These are phyloP conservation scores for Mrakia blollopis DNA, from an alignment of 768 basidiomycete genomes.

Conservation along the genomic window DNA sequence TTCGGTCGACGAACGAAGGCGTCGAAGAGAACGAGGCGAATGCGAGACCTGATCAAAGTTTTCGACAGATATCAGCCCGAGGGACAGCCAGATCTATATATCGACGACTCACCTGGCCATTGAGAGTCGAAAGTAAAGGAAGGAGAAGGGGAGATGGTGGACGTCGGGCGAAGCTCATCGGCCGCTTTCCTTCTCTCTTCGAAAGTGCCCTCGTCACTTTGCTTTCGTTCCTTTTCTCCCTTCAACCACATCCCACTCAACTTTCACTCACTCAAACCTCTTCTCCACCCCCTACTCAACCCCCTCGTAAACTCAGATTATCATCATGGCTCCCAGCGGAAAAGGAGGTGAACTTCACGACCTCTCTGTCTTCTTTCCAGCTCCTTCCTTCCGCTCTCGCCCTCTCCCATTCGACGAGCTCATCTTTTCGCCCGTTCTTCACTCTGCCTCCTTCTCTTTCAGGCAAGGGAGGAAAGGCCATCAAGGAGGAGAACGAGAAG, in stretches of 20 bases:
- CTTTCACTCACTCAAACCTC: background rate
- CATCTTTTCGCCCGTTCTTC: background rate
- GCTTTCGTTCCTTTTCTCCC: too few relatives aligned
- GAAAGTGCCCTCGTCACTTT: too few relatives aligned
- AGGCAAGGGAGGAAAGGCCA: conserved; percentile 32
- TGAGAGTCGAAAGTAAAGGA: background rate
- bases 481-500: conserved; percentile 33
- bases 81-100: background rate
- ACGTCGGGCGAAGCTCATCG: too few relatives aligned
- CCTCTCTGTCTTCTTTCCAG: background rate
- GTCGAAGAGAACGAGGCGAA: conserved; percentile 1
- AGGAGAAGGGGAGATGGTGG: background rate
- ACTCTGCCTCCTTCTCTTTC: background rate
- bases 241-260: conserved; percentile 1
- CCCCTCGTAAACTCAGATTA: background rate
- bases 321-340: conserved; percentile 2
- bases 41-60: background rate
- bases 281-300: background rate
- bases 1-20: background rate
- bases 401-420: background rate
- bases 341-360: conserved; percentile 13
- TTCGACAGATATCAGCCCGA: background rate
- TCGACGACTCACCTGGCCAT: background rate
- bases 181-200: too few relatives aligned
- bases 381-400: background rate